These are phyloP conservation scores for Blakeslea trispora DNA, from an alignment of 371 early-diverging fungal genomes.

Conservation along the genomic window DNA sequence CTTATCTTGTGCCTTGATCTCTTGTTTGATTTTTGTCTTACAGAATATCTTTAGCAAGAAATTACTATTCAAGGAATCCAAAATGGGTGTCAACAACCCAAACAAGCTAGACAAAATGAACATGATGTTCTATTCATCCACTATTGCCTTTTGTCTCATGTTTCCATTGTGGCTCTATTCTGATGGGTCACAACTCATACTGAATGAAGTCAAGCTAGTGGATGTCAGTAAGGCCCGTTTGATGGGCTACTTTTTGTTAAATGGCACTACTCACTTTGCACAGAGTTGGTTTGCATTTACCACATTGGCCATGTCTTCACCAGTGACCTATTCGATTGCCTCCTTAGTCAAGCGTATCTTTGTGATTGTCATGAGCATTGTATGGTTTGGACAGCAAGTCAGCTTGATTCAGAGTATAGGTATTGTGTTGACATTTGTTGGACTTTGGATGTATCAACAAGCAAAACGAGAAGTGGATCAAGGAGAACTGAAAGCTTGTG, in stretches of 20 bases:
- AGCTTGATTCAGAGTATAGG: slow-evolving; percentile 68
- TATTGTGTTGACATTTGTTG: slow-evolving; percentile 78
- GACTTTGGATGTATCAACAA: slow-evolving; percentile 82
- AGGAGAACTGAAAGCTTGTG: slow-evolving; percentile 31
- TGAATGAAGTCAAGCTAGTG: neutral
- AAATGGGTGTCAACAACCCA: slow-evolving; percentile 43
- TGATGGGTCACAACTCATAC: slow-evolving; percentile 59
- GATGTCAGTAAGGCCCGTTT: slow-evolving; percentile 16
- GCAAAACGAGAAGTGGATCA: slow-evolving; percentile 63
- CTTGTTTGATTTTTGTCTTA: slow-evolving; percentile 78
- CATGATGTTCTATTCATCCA: slow-evolving; percentile 76
- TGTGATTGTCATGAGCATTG: slow-evolving; percentile 81
- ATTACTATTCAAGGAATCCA: slow-evolving; percentile 60
- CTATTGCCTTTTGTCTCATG: slow-evolving; percentile 72
- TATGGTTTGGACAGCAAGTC: slow-evolving; percentile 81
- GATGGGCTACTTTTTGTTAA: slow-evolving; percentile 60
- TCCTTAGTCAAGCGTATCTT: slow-evolving; percentile 86
- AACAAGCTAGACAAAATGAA: slow-evolving; percentile 84
- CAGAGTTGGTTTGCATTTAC: slow-evolving; percentile 82
- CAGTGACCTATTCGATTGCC: slow-evolving; percentile 87
- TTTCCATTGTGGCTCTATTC: slow-evolving; percentile 81
- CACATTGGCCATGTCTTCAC: slow-evolving; percentile 72
- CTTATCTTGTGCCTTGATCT: slow-evolving; percentile 69
- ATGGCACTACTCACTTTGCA: slow-evolving; percentile 76
- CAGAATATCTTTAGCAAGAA: slow-evolving; percentile 86